Percentiles rank a stretch among this genome's conserved stretches.
Evolutionary conservation across 768 basidiomycete species (phyloP).

Genomic region (Chalciporus piperatus): DNA sequence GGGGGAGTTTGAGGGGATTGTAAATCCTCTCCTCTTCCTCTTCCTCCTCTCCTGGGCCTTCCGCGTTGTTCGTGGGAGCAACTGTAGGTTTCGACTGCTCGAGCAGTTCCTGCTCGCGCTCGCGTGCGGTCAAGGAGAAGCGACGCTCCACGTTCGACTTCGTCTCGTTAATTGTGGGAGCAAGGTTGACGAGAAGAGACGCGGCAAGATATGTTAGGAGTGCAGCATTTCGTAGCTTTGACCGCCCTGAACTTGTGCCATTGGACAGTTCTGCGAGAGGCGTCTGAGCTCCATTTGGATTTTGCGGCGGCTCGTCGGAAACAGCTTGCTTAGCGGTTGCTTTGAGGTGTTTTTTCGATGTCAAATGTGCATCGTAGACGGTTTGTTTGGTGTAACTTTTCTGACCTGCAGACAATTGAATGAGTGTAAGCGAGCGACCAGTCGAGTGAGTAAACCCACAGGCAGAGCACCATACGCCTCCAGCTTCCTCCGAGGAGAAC

Average conservation of each 20-base stretch:
- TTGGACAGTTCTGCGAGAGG: slow-evolving; percentile 34
- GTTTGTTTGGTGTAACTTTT: slow-evolving; percentile 96
- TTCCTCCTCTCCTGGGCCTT: slow-evolving; percentile 69
- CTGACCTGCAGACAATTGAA: slow-evolving; percentile 58
- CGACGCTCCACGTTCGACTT: slow-evolving; percentile 95
- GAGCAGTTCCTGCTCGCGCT: slow-evolving; percentile 89
- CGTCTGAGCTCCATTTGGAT: slow-evolving; percentile 32
- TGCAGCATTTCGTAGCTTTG: slow-evolving; percentile 64
- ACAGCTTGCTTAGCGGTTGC: slow-evolving; percentile 71
- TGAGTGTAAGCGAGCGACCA: neutral
- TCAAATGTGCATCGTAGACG: slow-evolving; percentile 94
- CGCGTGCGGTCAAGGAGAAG: slow-evolving; percentile 94
- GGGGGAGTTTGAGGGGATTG: slow-evolving; percentile 94
- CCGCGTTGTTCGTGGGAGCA: slow-evolving; percentile 41
- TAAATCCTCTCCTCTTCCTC: slow-evolving; percentile 97
- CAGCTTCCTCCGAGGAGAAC: slow-evolving; percentile 39
- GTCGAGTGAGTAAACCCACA: slow-evolving; percentile 55
- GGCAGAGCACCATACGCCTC: slow-evolving; percentile 91
- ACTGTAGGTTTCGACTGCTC: slow-evolving; percentile 61
- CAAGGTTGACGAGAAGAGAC: slow-evolving; percentile 61
- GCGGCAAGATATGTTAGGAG: slow-evolving; percentile 68
- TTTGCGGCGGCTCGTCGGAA: slow-evolving; percentile 33
- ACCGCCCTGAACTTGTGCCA: slow-evolving; percentile 29
- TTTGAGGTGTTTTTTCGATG: slow-evolving; percentile 94
- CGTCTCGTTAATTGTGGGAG: slow-evolving; percentile 76